phyloP scores from a whole-genome alignment of 345 rosid genomes.

The Gossypium sturtianum region DNA sequence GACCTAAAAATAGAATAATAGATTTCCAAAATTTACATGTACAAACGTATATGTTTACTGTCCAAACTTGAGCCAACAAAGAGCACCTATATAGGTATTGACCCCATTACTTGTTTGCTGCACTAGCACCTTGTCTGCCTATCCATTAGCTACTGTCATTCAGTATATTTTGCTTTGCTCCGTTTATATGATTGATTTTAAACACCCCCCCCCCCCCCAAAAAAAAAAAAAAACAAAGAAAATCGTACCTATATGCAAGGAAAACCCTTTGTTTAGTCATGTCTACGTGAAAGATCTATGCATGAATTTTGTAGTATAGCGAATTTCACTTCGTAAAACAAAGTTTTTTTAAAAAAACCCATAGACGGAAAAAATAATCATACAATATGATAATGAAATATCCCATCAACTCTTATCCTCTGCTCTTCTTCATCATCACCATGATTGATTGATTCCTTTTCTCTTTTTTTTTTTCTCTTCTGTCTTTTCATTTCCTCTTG shows the following conservation, averaged over 20 bases:
- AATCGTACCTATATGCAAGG: not conserved
- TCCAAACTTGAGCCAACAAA: too few species aligned
- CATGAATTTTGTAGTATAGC: constrained; percentile 8
- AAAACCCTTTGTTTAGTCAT: constrained; percentile 13
- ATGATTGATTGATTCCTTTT: not conserved
- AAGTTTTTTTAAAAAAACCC: too few species aligned
- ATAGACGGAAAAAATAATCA: not conserved
- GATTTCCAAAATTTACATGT: too few species aligned
- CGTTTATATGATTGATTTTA: constrained; percentile 20
- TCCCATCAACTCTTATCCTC: constrained; percentile 14
- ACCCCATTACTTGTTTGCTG: not conserved
- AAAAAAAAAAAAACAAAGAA: not conserved
- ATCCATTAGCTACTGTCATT: constrained; percentile 6
- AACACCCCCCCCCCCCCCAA: not conserved
- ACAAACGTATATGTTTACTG: too few species aligned
- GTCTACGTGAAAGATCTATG: constrained; percentile 7
- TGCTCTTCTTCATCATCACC: not conserved
- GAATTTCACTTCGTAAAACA: not conserved
- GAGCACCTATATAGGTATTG: not conserved
- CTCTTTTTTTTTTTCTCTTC: not conserved
- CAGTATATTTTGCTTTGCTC: not conserved
- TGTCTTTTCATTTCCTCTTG: not conserved
- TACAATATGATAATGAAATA: constrained; percentile 2
- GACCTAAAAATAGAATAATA: too few species aligned
- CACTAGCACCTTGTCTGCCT: not conserved